Percentiles rank a stretch among this genome's conserved stretches.
Conservation (phyloP, 2,329 filamentous ascomycete species). For the Aspergillus udagawae region DNA sequence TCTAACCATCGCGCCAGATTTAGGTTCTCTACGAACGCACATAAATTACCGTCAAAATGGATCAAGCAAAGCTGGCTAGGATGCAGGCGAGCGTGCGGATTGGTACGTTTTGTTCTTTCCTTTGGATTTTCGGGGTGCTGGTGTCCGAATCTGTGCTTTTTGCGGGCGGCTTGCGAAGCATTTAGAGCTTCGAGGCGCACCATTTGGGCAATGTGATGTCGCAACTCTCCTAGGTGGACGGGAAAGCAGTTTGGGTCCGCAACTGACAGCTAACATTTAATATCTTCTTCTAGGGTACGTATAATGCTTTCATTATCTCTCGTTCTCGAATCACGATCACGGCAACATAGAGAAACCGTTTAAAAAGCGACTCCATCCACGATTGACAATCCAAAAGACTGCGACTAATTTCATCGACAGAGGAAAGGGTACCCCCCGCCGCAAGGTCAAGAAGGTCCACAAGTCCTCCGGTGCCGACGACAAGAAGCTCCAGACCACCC, state of each 20-base stretch:
- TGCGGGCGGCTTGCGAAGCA: neutral
- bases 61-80: constrained; percentile 63
- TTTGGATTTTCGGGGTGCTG: constrained; percentile 6
- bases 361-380: neutral
- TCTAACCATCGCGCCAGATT: constrained; percentile 1
- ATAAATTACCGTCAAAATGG: constrained; percentile 49
- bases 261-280: constrained; percentile 2
- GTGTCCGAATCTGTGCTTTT: neutral
- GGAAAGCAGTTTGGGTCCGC: neutral
- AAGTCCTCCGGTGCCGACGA: constrained; percentile 90
- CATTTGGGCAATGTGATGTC: neutral
- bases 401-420: constrained; percentile 41
- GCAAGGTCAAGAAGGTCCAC: constrained; percentile 98
- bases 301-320: neutral
- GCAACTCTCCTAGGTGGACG: neutral
- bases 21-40: constrained; percentile 19
- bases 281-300: constrained; percentile 8
- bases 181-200: neutral
- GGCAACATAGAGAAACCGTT: neutral
- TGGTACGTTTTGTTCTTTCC: constrained; percentile 54
- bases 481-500: constrained; percentile 96
- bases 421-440: constrained; percentile 96
- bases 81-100: constrained; percentile 66
- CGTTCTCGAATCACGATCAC: neutral
- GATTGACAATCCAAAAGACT: constrained; percentile 11